A percentile compares a stretch with the other conserved stretches of the same genome.
Evolutionary conservation across 192 early-diverging fungal genomes (phyloP).

Genomic region (Backusella luteola): DNA sequence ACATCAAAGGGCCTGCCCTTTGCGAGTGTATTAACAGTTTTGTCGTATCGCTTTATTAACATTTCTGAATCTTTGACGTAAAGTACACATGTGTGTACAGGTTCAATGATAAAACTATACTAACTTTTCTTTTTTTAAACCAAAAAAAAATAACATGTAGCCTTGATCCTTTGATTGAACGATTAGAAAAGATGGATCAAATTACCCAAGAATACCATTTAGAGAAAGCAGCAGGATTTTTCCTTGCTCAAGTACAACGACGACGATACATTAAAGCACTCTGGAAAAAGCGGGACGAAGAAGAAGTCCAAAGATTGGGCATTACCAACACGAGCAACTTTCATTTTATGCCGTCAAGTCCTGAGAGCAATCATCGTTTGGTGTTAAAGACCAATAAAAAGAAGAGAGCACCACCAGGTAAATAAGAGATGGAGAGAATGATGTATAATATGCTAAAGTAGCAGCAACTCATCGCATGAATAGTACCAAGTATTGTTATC

Average conservation of each 20-base stretch:
- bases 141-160: background rate
- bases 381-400: background rate
- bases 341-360: background rate
- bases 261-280: slow-evolving; percentile 22
- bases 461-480: background rate
- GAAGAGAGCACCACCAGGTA: background rate
- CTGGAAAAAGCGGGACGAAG: slow-evolving; percentile 35
- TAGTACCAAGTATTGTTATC: slow-evolving; percentile 13
- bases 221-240: slow-evolving; percentile 32
- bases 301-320: slow-evolving; percentile 18
- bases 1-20: slow-evolving; percentile 31
- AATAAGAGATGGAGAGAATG: background rate
- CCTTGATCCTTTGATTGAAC: slow-evolving; percentile 24
- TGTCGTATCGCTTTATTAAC: slow-evolving; percentile 30
- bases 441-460: background rate
- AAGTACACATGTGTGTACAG: background rate
- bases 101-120: too few species aligned
- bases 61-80: slow-evolving; percentile 28
- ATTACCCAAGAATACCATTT: slow-evolving; percentile 25
- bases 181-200: slow-evolving; percentile 31
- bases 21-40: slow-evolving; percentile 17
- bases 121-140: too few species aligned
- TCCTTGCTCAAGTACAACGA: slow-evolving; percentile 26
- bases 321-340: background rate
- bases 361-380: background rate